phyloP scores from a whole-genome alignment of 805 yeast species.

The Candida broadrunensis region DNA sequence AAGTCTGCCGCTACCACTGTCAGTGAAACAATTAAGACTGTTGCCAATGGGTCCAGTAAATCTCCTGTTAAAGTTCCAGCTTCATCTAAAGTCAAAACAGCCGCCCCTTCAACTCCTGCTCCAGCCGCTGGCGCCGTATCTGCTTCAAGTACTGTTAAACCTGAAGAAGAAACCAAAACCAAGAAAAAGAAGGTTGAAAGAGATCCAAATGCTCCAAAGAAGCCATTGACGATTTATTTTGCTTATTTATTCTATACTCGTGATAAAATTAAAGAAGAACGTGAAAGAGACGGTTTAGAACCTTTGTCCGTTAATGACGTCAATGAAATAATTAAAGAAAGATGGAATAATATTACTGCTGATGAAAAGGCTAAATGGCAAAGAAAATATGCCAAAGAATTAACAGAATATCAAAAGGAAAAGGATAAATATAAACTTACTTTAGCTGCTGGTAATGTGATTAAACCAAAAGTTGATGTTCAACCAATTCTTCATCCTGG shows the following conservation, averaged over 20 bases:
- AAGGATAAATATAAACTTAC: constrained; percentile 33
- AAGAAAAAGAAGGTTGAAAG: constrained; percentile 51
- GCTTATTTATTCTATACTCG: constrained; percentile 72
- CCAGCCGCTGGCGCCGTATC: constrained; percentile 15
- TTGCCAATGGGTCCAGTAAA: constrained; percentile 7
- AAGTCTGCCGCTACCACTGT: constrained; percentile 29
- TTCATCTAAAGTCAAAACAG: constrained; percentile 5
- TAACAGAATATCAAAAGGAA: constrained; percentile 30
- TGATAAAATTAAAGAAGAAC: constrained; percentile 65
- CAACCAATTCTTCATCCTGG: neutral
- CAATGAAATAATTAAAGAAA: constrained; percentile 72
- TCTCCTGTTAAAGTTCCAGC: constrained; percentile 11
- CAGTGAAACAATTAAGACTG: constrained; percentile 6
- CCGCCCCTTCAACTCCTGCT: constrained; percentile 10
- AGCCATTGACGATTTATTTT: constrained; percentile 87
- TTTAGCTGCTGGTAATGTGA: constrained; percentile 16
- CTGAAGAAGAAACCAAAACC: constrained; percentile 28
- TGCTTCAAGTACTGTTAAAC: constrained; percentile 10
- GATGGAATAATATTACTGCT: constrained; percentile 74
- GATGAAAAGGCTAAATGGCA: constrained; percentile 71
- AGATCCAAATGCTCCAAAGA: constrained; percentile 95
- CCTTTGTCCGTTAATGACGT: constrained; percentile 73
- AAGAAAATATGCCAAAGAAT: constrained; percentile 49
- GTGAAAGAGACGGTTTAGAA: constrained; percentile 54
- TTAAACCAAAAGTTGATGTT: neutral